phyloP scores from a whole-genome alignment of 2,329 filamentous ascomycete genomes.

The Fusarium praegraminearum region DNA sequence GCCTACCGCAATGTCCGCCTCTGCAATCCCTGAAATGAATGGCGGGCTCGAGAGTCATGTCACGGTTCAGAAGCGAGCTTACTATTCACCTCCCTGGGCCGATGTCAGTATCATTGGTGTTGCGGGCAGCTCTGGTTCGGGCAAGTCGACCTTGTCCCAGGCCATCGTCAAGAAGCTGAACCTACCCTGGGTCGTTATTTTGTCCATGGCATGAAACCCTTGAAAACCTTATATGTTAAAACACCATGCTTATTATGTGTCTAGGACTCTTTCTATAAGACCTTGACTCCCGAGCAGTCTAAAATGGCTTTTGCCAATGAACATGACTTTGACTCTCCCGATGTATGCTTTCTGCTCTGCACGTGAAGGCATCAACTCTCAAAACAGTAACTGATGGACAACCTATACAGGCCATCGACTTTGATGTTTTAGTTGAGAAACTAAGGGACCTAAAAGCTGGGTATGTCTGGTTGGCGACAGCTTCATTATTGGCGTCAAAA shows the following conservation, averaged over 20 bases:
- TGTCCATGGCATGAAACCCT: slow-evolving; percentile 81
- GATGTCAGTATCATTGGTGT: slow-evolving; percentile 97
- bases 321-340: slow-evolving; percentile 94
- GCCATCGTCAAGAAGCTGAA: slow-evolving; percentile 92
- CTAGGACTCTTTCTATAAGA: slow-evolving; percentile 99
- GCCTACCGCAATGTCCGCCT: slow-evolving; percentile 39
- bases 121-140: slow-evolving; percentile 91
- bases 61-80: slow-evolving; percentile 69
- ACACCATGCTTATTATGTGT: slow-evolving; percentile 40
- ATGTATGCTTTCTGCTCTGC: slow-evolving; percentile 58
- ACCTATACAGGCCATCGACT: slow-evolving; percentile 79
- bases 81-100: slow-evolving; percentile 95
- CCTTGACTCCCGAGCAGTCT: slow-evolving; percentile 81
- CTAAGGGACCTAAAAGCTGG: slow-evolving; percentile 89
- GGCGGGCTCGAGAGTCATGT: slow-evolving; percentile 56
- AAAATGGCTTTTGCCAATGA: slow-evolving; percentile 87
- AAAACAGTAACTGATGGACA: slow-evolving; percentile 12
- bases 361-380: neutral
- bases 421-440: slow-evolving; percentile 84
- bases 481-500: neutral
- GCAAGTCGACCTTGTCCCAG: slow-evolving; percentile 93
- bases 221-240: neutral
- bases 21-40: slow-evolving; percentile 28
- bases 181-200: slow-evolving; percentile 96
- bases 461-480: slow-evolving; percentile 64